These are phyloP conservation scores for Immersiporthe knoxdaviesiana DNA, from an alignment of 2,329 filamentous ascomycete genomes.

Conservation along the genomic window DNA sequence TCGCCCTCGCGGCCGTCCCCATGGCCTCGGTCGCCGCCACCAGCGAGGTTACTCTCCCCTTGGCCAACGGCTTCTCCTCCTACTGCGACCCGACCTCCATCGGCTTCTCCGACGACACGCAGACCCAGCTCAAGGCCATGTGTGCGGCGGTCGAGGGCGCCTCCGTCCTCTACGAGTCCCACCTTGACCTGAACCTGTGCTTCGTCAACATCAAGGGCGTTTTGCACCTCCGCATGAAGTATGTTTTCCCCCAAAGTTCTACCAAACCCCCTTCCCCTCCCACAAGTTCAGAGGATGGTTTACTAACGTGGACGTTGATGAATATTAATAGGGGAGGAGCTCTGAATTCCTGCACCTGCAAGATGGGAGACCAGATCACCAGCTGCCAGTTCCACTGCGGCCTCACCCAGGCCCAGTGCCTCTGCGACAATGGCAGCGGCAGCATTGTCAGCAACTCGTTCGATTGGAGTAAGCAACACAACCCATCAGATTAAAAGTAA, in stretches of 20 bases:
- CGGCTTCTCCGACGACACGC: neutral
- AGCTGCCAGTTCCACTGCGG: constrained; percentile 1
- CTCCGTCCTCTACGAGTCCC: constrained; percentile 7
- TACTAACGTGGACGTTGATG: neutral
- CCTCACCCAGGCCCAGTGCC: neutral
- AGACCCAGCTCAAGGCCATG: constrained; percentile 2
- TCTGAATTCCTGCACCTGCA: neutral
- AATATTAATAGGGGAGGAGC: constrained; percentile 7
- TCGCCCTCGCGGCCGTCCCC: neutral
- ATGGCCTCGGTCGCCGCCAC: neutral
- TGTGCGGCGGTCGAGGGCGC: neutral
- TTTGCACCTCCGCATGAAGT: neutral
- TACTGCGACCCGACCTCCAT: constrained; percentile 8
- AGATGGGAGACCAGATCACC: neutral
- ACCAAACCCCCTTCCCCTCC: too few species aligned
- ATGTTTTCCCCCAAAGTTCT: neutral
- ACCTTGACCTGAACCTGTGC: constrained; percentile 8
- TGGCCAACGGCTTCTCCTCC: constrained; percentile 5
- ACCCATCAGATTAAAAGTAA: neutral
- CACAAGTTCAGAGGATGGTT: too few species aligned
- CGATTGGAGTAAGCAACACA: neutral
- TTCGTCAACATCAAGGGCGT: constrained; percentile 9
- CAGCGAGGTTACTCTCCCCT: neutral
- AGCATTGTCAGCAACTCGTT: neutral
- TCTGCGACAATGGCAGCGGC: constrained; percentile 3